Conservation (phyloP, 169 alveolate species). For the Eimeria brunetti region DNA sequence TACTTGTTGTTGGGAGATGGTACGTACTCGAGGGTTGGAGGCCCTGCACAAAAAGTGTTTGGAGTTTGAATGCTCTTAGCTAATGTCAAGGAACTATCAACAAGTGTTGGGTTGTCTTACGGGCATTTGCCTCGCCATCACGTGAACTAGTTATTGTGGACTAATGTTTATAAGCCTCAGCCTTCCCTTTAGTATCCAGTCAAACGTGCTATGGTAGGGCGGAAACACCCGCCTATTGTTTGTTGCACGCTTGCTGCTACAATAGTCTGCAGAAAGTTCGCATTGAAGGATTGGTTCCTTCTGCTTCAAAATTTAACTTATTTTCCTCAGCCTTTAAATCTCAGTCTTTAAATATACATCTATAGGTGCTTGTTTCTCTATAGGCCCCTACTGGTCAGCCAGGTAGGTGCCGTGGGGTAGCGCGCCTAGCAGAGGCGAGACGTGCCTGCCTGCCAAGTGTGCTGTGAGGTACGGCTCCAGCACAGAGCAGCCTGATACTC, state of each 20-base stretch:
- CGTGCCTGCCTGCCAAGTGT: slow-evolving; percentile 46
- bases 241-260: neutral
- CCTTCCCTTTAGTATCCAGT: neutral
- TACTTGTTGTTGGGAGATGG: neutral
- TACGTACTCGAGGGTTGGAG: neutral
- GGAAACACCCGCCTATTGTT: neutral
- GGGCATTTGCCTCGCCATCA: neutral
- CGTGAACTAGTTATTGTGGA: neutral
- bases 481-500: neutral
- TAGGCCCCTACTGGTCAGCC: neutral
- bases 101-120: neutral
- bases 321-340: neutral
- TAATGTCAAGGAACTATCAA: neutral
- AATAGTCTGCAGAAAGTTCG: neutral
- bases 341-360: neutral
- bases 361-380: slow-evolving; percentile 1
- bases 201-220: neutral
- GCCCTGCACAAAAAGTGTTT: neutral
- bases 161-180: neutral
- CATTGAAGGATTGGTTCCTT: neutral
- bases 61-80: neutral
- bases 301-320: neutral
- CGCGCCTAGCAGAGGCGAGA: neutral
- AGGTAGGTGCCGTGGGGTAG: slow-evolving; percentile 13
- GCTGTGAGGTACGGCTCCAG: neutral